Evolutionary conservation across 768 basidiomycete species (phyloP).

Genomic region (Xanthoconium stramineum): DNA sequence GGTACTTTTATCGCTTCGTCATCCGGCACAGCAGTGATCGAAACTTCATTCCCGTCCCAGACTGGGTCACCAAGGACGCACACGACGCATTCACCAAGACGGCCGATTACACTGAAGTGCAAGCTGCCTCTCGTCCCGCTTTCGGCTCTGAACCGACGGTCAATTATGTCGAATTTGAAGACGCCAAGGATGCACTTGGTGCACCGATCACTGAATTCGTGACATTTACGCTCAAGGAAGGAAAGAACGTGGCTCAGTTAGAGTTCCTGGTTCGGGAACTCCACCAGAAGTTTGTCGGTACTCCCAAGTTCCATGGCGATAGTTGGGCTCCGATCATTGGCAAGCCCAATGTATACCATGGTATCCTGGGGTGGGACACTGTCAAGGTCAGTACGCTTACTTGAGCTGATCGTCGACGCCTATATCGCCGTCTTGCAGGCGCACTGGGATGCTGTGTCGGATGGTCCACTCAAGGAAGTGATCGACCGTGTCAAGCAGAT

Average conservation of each 20-base stretch:
- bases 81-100: slow-evolving; percentile 12
- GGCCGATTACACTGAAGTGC: slow-evolving; percentile 3
- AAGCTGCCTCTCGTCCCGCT: slow-evolving; percentile 4
- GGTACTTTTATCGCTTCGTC: slow-evolving; percentile 3
- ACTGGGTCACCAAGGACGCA: slow-evolving; percentile 25
- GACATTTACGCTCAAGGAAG: slow-evolving; percentile 30
- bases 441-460: slow-evolving; percentile 32
- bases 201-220: slow-evolving; percentile 35
- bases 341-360: slow-evolving; percentile 21
- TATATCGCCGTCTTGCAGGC: slow-evolving; percentile 23
- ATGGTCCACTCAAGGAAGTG: slow-evolving; percentile 25
- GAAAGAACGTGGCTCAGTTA: slow-evolving; percentile 16
- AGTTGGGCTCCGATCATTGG: slow-evolving; percentile 27
- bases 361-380: slow-evolving; percentile 38
- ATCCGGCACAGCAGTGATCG: slow-evolving; percentile 5
- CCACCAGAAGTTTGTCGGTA: slow-evolving; percentile 17
- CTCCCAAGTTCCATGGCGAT: slow-evolving; percentile 26
- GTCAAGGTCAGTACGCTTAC: slow-evolving; percentile 24
- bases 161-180: slow-evolving; percentile 22
- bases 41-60: slow-evolving; percentile 11
- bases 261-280: slow-evolving; percentile 22
- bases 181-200: slow-evolving; percentile 13
- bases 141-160: slow-evolving; percentile 18
- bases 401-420: not conserved
- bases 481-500: slow-evolving; percentile 27